These are phyloP conservation scores for Mimosa bimucronata DNA, from an alignment of 306 rosid species.

Conservation along the genomic window DNA sequence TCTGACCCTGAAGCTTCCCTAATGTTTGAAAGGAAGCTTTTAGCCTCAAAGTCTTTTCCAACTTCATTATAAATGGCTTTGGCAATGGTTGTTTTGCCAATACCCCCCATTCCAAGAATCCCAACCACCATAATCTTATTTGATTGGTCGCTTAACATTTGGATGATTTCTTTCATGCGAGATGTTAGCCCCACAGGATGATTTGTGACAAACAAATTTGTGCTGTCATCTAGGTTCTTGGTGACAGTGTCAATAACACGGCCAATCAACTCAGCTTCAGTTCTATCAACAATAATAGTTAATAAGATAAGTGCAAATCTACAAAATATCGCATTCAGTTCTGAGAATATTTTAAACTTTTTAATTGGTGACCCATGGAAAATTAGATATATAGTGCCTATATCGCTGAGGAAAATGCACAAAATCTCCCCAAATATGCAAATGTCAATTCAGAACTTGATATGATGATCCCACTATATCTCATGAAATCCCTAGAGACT, in stretches of 20 bases:
- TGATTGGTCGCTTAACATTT: neutral
- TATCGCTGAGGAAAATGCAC: neutral
- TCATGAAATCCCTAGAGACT: too few relatives aligned
- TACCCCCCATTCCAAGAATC: neutral
- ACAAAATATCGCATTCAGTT: neutral
- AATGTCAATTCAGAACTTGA: neutral
- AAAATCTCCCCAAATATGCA: too few relatives aligned
- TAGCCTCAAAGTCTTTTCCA: neutral
- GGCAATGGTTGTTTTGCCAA: neutral
- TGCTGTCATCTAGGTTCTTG: neutral
- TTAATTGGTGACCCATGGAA: too few relatives aligned
- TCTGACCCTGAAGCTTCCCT: neutral
- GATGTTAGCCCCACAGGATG: neutral
- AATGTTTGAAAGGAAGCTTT: neutral
- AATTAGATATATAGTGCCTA: neutral
- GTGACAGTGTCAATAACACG: neutral
- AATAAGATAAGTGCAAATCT: neutral
- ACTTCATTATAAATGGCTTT: neutral
- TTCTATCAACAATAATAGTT: neutral
- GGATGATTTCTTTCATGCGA: neutral
- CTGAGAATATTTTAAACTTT: too few relatives aligned
- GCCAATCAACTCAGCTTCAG: neutral
- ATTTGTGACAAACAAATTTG: neutral
- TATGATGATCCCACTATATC: neutral
- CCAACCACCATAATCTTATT: neutral